Evolutionary conservation across 2,329 filamentous ascomycete genomes (phyloP).

Genomic region (Alternaria metachromatica): DNA sequence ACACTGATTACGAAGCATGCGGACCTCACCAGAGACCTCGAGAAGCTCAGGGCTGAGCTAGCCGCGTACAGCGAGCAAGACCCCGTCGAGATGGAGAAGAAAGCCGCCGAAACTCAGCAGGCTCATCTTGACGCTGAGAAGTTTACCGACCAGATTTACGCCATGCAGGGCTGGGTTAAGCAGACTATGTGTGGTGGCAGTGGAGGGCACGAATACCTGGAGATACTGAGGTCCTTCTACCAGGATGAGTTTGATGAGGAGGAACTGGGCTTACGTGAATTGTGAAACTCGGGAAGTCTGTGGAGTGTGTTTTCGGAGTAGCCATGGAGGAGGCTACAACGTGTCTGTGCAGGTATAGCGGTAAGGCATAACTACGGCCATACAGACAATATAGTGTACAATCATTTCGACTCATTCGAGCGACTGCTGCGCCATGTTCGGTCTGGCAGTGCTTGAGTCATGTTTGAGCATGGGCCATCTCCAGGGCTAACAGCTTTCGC

Average conservation of each 20-base stretch:
- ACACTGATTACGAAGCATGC: constrained; percentile 47
- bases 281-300: constrained; percentile 6
- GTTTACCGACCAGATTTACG: constrained; percentile 54
- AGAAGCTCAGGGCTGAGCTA: constrained; percentile 50
- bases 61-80: constrained; percentile 56
- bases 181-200: constrained; percentile 44
- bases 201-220: constrained; percentile 48
- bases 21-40: constrained; percentile 47
- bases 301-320: not conserved
- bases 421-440: constrained; percentile 10
- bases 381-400: not conserved
- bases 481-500: constrained; percentile 20
- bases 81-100: constrained; percentile 53
- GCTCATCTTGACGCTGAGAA: constrained; percentile 43
- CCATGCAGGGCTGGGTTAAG: constrained; percentile 56
- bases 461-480: constrained; percentile 14
- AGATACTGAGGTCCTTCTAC: constrained; percentile 56
- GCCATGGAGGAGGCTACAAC: not conserved
- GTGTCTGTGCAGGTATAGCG: not conserved
- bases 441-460: constrained; percentile 17
- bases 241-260: constrained; percentile 63
- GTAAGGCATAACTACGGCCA: not conserved
- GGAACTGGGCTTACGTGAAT: constrained; percentile 57
- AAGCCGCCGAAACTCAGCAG: constrained; percentile 39
- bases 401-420: constrained; percentile 37